Evolutionary conservation across 345 rosid species (phyloP).

Genomic region (Aquilaria sinensis): DNA sequence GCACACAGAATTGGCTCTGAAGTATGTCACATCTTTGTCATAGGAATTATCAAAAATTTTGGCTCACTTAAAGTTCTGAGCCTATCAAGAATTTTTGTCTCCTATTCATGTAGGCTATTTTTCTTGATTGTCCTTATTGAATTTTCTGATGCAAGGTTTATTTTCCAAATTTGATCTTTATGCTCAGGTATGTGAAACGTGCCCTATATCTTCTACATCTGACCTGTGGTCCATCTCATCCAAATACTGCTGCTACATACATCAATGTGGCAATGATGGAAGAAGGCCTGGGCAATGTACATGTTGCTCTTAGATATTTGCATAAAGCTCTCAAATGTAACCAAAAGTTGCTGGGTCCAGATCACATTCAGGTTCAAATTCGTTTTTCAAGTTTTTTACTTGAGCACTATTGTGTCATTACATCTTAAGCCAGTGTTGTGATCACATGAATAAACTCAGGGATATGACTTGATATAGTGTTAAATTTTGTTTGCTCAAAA

Average conservation of each 20-base stretch:
- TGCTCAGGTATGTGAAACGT: slow-evolving; percentile 89
- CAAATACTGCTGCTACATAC: slow-evolving; percentile 98
- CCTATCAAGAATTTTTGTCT: background rate
- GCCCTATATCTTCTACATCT: slow-evolving; percentile 95
- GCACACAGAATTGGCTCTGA: slow-evolving; percentile 95
- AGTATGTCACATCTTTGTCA: slow-evolving; percentile 42
- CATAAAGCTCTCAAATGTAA: slow-evolving; percentile 97
- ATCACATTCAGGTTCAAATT: slow-evolving; percentile 89
- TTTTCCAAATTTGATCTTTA: slow-evolving; percentile 1
- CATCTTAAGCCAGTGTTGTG: background rate
- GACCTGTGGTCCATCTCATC: slow-evolving; percentile 98
- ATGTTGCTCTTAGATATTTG: slow-evolving; percentile 95
- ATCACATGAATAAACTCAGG: background rate
- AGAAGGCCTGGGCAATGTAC: slow-evolving; percentile 99
- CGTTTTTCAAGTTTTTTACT: slow-evolving; percentile 8
- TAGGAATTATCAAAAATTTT: slow-evolving; percentile 6
- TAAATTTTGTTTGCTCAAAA: background rate
- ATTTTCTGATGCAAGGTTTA: background rate
- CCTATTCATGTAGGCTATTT: background rate
- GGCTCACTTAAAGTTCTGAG: slow-evolving; percentile 2
- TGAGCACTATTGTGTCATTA: slow-evolving; percentile 1
- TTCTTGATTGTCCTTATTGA: background rate
- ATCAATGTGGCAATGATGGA: slow-evolving; percentile 99
- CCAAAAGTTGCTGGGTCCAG: slow-evolving; percentile 93
- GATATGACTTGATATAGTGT: background rate